These are phyloP conservation scores for Penicillium sp. DNA, from an alignment of 2,329 filamentous ascomycete species.

Conservation along the genomic window DNA sequence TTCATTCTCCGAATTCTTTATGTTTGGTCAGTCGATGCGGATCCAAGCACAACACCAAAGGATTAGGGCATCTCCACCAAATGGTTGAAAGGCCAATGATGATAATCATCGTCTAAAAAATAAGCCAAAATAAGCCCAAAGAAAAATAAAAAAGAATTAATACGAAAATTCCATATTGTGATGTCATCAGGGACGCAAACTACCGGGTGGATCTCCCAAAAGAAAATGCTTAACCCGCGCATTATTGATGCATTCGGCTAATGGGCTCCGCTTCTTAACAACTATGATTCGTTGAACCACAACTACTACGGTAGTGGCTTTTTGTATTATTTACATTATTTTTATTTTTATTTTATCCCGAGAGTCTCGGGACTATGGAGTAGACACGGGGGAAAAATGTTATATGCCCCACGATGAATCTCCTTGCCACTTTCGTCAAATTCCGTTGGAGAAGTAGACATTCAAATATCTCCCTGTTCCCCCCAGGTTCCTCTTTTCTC, in stretches of 20 bases:
- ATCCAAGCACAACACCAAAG: background rate
- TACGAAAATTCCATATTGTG: constrained; percentile 9
- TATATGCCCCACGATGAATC: constrained; percentile 24
- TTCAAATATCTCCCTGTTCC: constrained; percentile 30
- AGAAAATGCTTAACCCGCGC: constrained; percentile 34
- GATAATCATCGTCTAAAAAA: background rate
- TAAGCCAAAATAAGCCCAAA: background rate
- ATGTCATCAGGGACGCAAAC: constrained; percentile 29
- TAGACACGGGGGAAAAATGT: constrained; percentile 10
- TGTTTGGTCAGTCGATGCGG: background rate
- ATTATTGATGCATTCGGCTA: constrained; percentile 34
- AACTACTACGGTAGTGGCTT: background rate
- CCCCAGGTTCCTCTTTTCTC: constrained; percentile 17
- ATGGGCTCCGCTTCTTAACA: constrained; percentile 19
- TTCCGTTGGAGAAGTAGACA: constrained; percentile 18
- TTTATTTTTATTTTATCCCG: background rate
- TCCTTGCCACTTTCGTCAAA: constrained; percentile 22
- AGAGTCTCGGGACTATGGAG: background rate
- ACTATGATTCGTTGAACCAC: constrained; percentile 19
- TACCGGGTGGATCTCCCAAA: constrained; percentile 11
- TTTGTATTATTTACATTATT: background rate
- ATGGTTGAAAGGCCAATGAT: background rate
- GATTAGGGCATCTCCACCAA: background rate
- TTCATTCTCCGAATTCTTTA: background rate
- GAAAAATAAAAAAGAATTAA: background rate